These are phyloP conservation scores for Aspergillus olivimuriae DNA, from an alignment of 495 filamentous ascomycete species.

Conservation along the genomic window DNA sequence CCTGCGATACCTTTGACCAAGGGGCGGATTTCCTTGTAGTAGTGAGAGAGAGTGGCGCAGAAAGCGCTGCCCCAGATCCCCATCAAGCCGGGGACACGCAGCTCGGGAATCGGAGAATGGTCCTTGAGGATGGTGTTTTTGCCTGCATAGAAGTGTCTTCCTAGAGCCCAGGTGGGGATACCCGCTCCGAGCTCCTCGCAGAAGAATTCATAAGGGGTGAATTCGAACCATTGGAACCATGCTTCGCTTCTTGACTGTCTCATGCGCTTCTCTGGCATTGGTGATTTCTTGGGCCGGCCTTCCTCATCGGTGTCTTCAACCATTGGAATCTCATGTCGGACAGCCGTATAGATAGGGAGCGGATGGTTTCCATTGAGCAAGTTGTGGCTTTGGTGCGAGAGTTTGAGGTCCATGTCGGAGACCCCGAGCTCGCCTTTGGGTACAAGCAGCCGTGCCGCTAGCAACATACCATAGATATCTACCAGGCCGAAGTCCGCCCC, in stretches of 20 bases:
- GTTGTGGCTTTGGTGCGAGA: slow-evolving; percentile 74
- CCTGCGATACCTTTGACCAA: slow-evolving; percentile 66
- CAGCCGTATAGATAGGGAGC: slow-evolving; percentile 88
- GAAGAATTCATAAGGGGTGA: slow-evolving; percentile 93
- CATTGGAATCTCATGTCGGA: slow-evolving; percentile 91
- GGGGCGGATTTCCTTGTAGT: slow-evolving; percentile 88
- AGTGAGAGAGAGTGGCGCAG: slow-evolving; percentile 89
- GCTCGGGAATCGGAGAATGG: slow-evolving; percentile 65
- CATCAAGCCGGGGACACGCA: slow-evolving; percentile 73
- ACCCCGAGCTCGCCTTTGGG: slow-evolving; percentile 77
- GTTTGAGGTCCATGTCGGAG: slow-evolving; percentile 70
- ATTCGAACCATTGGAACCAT: slow-evolving; percentile 99
- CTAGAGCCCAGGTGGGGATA: slow-evolving; percentile 91
- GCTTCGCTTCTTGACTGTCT: slow-evolving; percentile 63
- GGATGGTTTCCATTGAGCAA: slow-evolving; percentile 72
- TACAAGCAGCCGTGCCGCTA: slow-evolving; percentile 77
- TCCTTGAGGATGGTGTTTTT: slow-evolving; percentile 49
- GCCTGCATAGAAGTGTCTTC: slow-evolving; percentile 72
- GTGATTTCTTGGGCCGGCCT: slow-evolving; percentile 14
- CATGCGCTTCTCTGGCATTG: slow-evolving; percentile 44
- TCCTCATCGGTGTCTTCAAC: slow-evolving; percentile 28
- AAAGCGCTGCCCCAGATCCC: slow-evolving; percentile 95
- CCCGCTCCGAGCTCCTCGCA: slow-evolving; percentile 88
- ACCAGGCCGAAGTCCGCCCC: slow-evolving; percentile 82
- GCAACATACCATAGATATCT: slow-evolving; percentile 81